These are phyloP conservation scores for Exophiala mesophila DNA, from an alignment of 2,329 filamentous ascomycete genomes.

Conservation along the genomic window DNA sequence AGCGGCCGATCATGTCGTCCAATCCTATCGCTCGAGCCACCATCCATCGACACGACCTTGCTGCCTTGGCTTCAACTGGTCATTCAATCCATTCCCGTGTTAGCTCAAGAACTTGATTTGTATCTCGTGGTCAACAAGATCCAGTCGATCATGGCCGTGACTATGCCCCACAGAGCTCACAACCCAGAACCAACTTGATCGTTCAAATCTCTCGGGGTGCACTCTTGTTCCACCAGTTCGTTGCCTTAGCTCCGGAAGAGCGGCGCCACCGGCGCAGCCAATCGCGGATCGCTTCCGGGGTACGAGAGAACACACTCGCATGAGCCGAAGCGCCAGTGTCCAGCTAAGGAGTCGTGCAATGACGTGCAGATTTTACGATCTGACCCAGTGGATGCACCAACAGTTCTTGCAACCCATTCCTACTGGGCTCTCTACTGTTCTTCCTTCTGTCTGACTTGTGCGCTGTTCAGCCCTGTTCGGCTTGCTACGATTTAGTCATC, in stretches of 20 bases:
- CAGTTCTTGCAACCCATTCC: too few relatives aligned
- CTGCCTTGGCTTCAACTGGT: neutral
- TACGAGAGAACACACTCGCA: constrained; percentile 3
- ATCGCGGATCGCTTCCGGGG: constrained; percentile 4
- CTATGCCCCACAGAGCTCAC: neutral
- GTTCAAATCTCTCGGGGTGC: neutral
- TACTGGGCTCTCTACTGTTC: too few relatives aligned
- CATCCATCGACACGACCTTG: too few relatives aligned
- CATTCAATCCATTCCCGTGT: neutral
- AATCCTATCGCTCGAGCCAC: too few relatives aligned
- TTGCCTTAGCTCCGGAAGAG: constrained; percentile 5
- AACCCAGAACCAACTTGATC: neutral
- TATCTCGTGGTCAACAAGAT: neutral
- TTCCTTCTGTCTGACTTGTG: too few relatives aligned
- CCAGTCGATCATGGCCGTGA: too few relatives aligned
- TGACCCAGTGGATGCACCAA: constrained; percentile 3
- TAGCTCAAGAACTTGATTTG: neutral
- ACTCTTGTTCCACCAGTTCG: neutral
- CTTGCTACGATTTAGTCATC: too few relatives aligned
- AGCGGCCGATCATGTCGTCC: too few relatives aligned
- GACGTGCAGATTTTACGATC: neutral
- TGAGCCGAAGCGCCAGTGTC: constrained; percentile 6
- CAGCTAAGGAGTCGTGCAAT: neutral
- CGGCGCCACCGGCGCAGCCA: constrained; percentile 2
- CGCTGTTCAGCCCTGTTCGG: too few relatives aligned